These are phyloP conservation scores for Yamadazyma scolyti DNA, from an alignment of 805 yeast genomes.

Conservation along the genomic window DNA sequence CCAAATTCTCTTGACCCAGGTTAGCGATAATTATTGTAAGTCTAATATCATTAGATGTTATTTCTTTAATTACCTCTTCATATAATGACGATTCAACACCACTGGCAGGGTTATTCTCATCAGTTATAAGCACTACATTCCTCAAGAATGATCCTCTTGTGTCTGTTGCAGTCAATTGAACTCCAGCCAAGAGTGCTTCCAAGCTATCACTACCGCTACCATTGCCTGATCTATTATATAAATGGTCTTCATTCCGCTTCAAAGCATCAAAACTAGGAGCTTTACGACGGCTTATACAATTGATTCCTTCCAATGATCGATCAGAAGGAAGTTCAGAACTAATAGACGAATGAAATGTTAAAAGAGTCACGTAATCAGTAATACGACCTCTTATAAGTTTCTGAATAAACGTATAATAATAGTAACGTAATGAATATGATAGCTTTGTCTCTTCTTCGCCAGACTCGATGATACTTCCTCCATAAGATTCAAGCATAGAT, in stretches of 20 bases:
- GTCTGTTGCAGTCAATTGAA: conserved; percentile 28
- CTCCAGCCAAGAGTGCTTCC: conserved; percentile 31
- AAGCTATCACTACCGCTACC: conserved; percentile 12
- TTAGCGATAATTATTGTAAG: conserved; percentile 14
- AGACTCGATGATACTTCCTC: conserved; percentile 21
- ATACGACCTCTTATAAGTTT: conserved; percentile 26
- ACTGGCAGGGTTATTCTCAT: no score
- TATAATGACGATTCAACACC: conserved; percentile 13
- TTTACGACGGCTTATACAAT: conserved; percentile 16
- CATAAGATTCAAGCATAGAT: conserved; percentile 35
- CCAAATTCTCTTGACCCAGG: conserved; percentile 1
- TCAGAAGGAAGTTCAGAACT: conserved; percentile 12
- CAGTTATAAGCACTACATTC: conserved; percentile 33
- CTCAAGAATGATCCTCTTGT: conserved; percentile 28
- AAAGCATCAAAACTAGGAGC: conserved; percentile 17
- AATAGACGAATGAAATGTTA: conserved; percentile 21
- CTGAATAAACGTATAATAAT: conserved; percentile 27
- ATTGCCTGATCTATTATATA: neutral
- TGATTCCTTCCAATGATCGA: conserved; percentile 15
- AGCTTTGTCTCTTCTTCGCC: conserved; percentile 17
- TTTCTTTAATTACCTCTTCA: conserved; percentile 9
- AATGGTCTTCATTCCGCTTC: conserved; percentile 8
- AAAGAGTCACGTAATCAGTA: conserved; percentile 37
- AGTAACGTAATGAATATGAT: conserved; percentile 36
- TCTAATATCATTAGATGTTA: conserved; percentile 13